These are phyloP conservation scores for Myriangium duriaei DNA, from an alignment of 2,329 filamentous ascomycete species.

Conservation along the genomic window DNA sequence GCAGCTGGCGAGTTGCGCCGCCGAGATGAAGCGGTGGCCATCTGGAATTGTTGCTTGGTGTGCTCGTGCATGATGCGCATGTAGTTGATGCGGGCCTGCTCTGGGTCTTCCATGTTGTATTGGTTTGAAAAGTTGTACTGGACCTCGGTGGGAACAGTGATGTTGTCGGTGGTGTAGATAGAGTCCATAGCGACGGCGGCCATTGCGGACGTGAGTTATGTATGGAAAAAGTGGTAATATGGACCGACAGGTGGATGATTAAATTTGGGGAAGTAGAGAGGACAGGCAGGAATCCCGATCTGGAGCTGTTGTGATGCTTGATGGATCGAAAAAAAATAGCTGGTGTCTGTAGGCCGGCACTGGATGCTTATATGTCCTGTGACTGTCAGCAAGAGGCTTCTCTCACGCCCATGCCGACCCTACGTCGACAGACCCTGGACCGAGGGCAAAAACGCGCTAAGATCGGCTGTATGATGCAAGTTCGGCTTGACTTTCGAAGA, in stretches of 20 bases:
- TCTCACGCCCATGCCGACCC: too few relatives aligned
- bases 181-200: constrained; percentile 16
- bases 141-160: constrained; percentile 29
- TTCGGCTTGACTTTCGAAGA: constrained; percentile 3
- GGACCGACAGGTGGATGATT: background rate
- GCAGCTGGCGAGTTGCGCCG: constrained; percentile 24
- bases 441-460: constrained; percentile 8
- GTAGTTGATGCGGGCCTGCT: constrained; percentile 30
- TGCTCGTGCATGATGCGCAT: constrained; percentile 37
- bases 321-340: background rate
- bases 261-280: background rate
- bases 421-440: constrained; percentile 13
- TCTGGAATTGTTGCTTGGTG: constrained; percentile 36
- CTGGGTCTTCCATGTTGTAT: constrained; percentile 30
- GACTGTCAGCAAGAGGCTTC: background rate
- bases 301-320: background rate
- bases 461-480: constrained; percentile 10
- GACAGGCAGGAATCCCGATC: background rate
- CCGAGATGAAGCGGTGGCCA: constrained; percentile 32
- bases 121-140: constrained; percentile 33
- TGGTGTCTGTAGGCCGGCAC: background rate
- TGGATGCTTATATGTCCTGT: constrained; percentile 9
- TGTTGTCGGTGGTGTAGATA: constrained; percentile 28
- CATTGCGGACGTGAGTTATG: constrained; percentile 14
- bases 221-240: background rate